Conservation (phyloP, 2,329 filamentous ascomycete species). For the Uncinocarpus reesii region DNA sequence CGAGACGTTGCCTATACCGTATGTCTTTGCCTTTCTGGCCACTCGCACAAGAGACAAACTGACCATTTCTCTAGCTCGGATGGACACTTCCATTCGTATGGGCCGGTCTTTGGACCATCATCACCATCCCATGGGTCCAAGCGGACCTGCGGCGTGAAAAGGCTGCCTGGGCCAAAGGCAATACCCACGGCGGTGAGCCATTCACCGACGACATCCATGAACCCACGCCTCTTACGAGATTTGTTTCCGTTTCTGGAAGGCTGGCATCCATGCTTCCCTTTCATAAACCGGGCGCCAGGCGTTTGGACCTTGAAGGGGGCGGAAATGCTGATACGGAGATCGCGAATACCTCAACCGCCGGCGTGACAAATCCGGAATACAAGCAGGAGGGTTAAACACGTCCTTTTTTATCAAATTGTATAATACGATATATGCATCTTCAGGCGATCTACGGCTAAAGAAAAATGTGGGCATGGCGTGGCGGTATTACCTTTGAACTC, state of each 20-base stretch:
- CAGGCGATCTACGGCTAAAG: neutral
- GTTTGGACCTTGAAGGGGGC: constrained; percentile 1
- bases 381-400: too few relatives aligned
- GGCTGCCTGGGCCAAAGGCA: constrained; percentile 32
- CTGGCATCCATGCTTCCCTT: constrained; percentile 16
- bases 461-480: neutral
- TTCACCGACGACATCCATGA: constrained; percentile 32
- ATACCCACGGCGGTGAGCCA: constrained; percentile 27
- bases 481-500: too few relatives aligned
- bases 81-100: constrained; percentile 37
- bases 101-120: constrained; percentile 35
- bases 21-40: constrained; percentile 15
- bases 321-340: neutral
- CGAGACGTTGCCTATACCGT: constrained; percentile 41
- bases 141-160: constrained; percentile 38
- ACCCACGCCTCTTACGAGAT: constrained; percentile 29
- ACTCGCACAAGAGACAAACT: neutral
- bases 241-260: constrained; percentile 24
- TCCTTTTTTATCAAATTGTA: too few relatives aligned
- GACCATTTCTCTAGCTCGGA: constrained; percentile 26
- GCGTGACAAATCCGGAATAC: neutral
- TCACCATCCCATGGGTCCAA: constrained; percentile 40
- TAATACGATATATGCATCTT: neutral
- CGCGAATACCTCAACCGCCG: neutral
- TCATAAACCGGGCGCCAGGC: constrained; percentile 12